phyloP scores from a whole-genome alignment of 495 filamentous ascomycete genomes.

The Evansstolkia leycettana region DNA sequence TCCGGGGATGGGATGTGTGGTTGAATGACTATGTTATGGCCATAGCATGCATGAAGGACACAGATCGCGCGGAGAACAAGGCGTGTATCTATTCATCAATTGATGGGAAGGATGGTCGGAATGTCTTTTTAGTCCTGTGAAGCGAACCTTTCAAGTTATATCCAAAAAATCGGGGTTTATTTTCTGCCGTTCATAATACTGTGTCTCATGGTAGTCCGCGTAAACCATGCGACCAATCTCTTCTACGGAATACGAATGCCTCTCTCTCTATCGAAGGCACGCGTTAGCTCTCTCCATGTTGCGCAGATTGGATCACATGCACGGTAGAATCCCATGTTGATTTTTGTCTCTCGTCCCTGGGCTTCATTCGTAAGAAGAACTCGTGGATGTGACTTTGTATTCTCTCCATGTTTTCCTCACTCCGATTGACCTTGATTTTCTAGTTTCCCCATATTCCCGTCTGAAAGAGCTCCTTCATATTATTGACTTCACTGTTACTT shows the following conservation, averaged over 20 bases:
- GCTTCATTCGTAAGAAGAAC: no score
- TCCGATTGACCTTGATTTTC: no score
- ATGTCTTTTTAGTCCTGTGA: slow-evolving; percentile 35
- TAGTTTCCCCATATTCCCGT: no score
- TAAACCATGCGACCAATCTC: neutral
- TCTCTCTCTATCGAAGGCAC: no score
- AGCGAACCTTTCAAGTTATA: slow-evolving; percentile 32
- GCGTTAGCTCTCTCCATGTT: no score
- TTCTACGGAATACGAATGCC: neutral
- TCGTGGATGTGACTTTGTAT: no score
- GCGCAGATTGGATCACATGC: no score
- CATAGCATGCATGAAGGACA: slow-evolving; percentile 37
- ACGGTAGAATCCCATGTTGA: no score
- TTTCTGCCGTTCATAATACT: slow-evolving; percentile 6
- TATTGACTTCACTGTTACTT: no score
- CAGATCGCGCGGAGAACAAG: slow-evolving; percentile 23
- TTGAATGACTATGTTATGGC: slow-evolving; percentile 39
- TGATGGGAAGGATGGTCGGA: slow-evolving; percentile 28
- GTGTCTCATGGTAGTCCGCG: neutral
- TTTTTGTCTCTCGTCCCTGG: no score
- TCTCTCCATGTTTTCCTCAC: no score
- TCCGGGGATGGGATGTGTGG: slow-evolving; percentile 29
- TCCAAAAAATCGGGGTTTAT: slow-evolving; percentile 28
- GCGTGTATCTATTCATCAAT: slow-evolving; percentile 27
- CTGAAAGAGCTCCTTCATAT: no score